Evolutionary conservation across 805 yeast genomes (phyloP).

Genomic region (Wickerhamia fluorescens): DNA sequence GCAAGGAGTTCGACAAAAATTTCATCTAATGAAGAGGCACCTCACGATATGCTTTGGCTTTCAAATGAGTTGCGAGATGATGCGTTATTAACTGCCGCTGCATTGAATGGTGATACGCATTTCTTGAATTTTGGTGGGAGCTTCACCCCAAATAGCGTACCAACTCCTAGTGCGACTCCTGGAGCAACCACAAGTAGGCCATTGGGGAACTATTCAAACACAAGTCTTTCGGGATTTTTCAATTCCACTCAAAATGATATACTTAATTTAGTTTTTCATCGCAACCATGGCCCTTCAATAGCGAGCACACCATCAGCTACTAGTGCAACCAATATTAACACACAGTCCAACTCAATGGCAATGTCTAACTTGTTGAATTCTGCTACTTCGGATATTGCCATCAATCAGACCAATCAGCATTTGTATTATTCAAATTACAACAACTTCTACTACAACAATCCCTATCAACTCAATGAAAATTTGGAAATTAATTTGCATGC

Average conservation of each 20-base stretch:
- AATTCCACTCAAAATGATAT: constrained; percentile 37
- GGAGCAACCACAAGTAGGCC: neutral
- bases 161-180: constrained; percentile 1
- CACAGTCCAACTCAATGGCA: constrained; percentile 5
- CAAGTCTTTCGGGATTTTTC: constrained; percentile 3
- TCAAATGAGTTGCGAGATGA: constrained; percentile 67
- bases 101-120: constrained; percentile 53
- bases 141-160: constrained; percentile 6
- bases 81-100: constrained; percentile 68
- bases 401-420: constrained; percentile 26
- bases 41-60: constrained; percentile 56
- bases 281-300: constrained; percentile 21
- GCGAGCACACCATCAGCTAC: too few relatives aligned
- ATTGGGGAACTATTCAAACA: constrained; percentile 2
- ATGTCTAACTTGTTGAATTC: constrained; percentile 12
- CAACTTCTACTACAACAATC: constrained; percentile 32
- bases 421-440: constrained; percentile 32
- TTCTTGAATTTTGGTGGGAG: constrained; percentile 45
- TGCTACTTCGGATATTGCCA: neutral
- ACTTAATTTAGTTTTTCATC: constrained; percentile 47
- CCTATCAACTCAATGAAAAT: constrained; percentile 30
- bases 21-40: constrained; percentile 2
- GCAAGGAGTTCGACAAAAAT: too few relatives aligned
- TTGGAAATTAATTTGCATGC: constrained; percentile 40
- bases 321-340: too few relatives aligned